Conservation (phyloP, 2,329 filamentous ascomycete genomes). For the Beauveria sp. region DNA sequence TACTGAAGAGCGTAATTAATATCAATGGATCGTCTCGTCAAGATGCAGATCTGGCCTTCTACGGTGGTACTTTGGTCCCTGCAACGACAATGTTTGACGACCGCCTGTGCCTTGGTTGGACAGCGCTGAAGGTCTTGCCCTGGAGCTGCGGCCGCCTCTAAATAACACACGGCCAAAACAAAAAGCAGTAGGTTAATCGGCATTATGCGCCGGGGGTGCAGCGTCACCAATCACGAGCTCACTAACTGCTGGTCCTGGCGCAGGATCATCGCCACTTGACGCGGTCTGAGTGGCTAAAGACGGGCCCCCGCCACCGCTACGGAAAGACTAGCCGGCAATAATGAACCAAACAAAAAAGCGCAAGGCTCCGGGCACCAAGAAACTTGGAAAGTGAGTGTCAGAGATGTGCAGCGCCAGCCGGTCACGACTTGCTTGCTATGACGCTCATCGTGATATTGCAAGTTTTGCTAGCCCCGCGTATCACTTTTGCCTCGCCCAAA, state of each 20-base stretch:
- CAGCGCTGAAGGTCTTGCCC: neutral
- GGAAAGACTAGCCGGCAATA: neutral
- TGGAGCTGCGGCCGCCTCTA: neutral
- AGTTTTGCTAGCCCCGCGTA: too few species aligned
- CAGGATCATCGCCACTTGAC: constrained; percentile 9
- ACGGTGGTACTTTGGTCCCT: neutral
- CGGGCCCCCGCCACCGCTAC: neutral
- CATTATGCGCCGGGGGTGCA: neutral
- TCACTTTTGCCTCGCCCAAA: neutral
- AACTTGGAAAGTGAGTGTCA: neutral
- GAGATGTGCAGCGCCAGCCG: neutral
- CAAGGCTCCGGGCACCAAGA: too few species aligned
- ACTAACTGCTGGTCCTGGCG: neutral
- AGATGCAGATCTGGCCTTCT: constrained; percentile 2
- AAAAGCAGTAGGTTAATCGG: neutral
- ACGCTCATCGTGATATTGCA: neutral
- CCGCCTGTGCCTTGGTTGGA: neutral
- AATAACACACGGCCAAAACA: neutral
- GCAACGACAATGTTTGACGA: neutral
- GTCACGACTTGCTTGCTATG: neutral
- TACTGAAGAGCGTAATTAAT: neutral
- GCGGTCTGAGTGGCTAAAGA: constrained; percentile 3
- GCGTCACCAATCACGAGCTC: constrained; percentile 1
- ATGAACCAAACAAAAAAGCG: neutral
- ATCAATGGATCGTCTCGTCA: neutral